Evolutionary conservation across 306 rosid species (phyloP).

Genomic region (Cicer yamashitae): DNA sequence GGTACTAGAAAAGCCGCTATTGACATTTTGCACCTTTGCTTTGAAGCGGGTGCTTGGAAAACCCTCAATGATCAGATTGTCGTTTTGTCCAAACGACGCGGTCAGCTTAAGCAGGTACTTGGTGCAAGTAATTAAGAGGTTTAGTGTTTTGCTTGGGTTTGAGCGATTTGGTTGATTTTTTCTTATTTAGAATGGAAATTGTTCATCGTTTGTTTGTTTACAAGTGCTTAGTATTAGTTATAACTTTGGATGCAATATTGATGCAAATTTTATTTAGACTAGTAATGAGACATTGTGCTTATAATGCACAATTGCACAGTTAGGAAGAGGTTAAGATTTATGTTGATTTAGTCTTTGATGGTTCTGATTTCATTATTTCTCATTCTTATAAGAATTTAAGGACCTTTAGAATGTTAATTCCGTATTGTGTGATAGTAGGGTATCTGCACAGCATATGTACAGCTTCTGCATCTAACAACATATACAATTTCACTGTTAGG

Average conservation of each 20-base stretch:
- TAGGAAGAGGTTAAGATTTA: neutral
- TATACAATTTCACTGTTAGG: neutral
- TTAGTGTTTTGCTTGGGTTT: conserved; percentile 40
- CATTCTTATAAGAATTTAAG: neutral
- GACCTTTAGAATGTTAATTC: neutral
- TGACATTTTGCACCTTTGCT: conserved; percentile 84
- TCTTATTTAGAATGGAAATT: conserved; percentile 21
- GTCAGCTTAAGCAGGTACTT: conserved; percentile 88
- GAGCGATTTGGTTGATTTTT: neutral
- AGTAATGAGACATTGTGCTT: neutral
- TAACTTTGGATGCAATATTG: neutral
- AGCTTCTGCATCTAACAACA: neutral
- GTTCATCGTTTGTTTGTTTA: neutral
- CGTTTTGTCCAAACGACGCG: conserved; percentile 89
- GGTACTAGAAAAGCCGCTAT: conserved; percentile 85
- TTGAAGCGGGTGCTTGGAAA: conserved; percentile 83
- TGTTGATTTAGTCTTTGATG: neutral
- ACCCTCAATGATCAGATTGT: conserved; percentile 92
- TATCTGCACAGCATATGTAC: neutral
- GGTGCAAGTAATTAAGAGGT: neutral
- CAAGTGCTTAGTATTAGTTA: neutral
- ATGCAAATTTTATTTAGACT: neutral
- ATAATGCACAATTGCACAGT: neutral
- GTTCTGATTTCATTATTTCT: conserved; percentile 10
- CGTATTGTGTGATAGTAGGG: neutral